phyloP scores from a whole-genome alignment of 768 basidiomycete species.

The Suillus weaverae region DNA sequence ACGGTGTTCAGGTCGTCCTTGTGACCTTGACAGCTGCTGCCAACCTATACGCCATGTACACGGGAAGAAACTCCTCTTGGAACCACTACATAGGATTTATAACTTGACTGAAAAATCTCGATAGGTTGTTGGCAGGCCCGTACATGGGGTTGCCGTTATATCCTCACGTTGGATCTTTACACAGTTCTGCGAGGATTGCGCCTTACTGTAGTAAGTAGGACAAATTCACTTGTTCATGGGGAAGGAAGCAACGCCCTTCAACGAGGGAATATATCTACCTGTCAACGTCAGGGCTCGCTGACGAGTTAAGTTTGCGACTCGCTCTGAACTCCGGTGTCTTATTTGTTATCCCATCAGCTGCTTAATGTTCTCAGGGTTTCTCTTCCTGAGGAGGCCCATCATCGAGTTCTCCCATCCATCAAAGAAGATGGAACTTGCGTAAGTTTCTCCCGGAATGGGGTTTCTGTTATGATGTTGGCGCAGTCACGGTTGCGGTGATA shows the following conservation, averaged over 20 bases:
- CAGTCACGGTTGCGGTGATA: too few relatives aligned
- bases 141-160: neutral
- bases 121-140: neutral
- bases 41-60: neutral
- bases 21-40: neutral
- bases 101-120: neutral
- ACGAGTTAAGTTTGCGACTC: neutral
- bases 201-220: neutral
- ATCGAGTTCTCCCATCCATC: neutral
- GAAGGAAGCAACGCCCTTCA: neutral
- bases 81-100: neutral
- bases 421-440: neutral
- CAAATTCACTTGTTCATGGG: slow-evolving; percentile 1
- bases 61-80: neutral
- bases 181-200: neutral
- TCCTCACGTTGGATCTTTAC: neutral
- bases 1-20: neutral
- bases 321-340: neutral
- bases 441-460: neutral
- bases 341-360: neutral
- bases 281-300: neutral
- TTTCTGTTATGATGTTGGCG: neutral
- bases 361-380: neutral
- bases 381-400: neutral
- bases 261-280: neutral